Conservation (phyloP, 2,329 filamentous ascomycete genomes). For the Phoma sp. region DNA sequence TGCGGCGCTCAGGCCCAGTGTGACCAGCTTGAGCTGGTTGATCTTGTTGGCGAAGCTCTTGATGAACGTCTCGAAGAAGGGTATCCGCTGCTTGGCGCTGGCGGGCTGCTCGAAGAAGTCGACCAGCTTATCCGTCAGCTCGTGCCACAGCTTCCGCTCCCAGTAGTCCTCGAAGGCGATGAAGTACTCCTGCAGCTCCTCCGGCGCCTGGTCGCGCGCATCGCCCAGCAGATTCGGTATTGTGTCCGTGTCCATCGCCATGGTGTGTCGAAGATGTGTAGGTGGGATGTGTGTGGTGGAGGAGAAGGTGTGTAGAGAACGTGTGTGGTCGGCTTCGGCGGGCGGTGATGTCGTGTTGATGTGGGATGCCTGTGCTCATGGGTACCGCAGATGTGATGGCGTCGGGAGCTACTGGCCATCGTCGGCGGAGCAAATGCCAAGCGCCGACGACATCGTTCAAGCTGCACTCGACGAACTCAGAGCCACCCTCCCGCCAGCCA, state of each 20-base stretch:
- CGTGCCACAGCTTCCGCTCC: constrained; percentile 99
- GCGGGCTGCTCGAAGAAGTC: constrained; percentile 84
- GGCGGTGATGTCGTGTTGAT: constrained; percentile 11
- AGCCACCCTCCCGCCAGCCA: constrained; percentile 41
- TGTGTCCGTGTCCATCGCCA: constrained; percentile 79
- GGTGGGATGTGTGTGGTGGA: constrained; percentile 1
- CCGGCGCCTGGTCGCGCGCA: constrained; percentile 85
- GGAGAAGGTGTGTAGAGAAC: constrained; percentile 13
- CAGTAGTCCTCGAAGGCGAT: constrained; percentile 94
- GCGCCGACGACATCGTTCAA: constrained; percentile 24
- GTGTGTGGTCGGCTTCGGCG: neutral
- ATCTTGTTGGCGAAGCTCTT: constrained; percentile 97
- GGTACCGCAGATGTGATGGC: constrained; percentile 8
- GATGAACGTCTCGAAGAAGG: constrained; percentile 93
- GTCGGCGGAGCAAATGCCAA: constrained; percentile 28
- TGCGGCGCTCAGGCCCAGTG: constrained; percentile 84
- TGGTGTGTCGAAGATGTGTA: constrained; percentile 17
- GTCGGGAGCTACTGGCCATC: constrained; percentile 24
- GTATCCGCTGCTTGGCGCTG: constrained; percentile 83
- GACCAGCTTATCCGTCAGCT: constrained; percentile 88
- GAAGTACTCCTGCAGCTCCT: constrained; percentile 85
- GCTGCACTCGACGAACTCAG: constrained; percentile 36
- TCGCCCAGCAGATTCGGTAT: constrained; percentile 92
- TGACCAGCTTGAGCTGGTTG: constrained; percentile 97
- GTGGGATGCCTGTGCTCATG: constrained; percentile 19